These are phyloP conservation scores for Penicillium egyptiacum DNA, from an alignment of 495 filamentous ascomycete genomes.

Conservation along the genomic window DNA sequence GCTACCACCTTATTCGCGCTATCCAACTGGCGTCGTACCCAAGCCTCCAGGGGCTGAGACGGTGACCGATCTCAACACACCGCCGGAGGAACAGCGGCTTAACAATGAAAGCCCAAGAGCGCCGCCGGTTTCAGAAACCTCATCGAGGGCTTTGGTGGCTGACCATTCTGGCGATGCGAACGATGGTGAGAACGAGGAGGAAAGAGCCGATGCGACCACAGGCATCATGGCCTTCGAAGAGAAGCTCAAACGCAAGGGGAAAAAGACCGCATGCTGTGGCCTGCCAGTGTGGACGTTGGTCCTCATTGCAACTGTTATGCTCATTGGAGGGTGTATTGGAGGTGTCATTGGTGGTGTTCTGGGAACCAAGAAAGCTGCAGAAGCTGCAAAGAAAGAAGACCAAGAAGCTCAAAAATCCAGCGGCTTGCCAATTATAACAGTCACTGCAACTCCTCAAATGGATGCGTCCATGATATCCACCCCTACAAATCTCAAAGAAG, in stretches of 20 bases:
- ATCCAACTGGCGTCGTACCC: conserved; percentile 59
- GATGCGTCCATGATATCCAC: conserved; percentile 62
- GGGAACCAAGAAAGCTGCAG: conserved; percentile 42
- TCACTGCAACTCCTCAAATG: conserved; percentile 56
- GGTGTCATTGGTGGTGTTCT: conserved; percentile 62
- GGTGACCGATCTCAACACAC: conserved; percentile 24
- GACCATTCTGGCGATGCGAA: conserved; percentile 15
- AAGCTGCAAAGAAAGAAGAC: conserved; percentile 21
- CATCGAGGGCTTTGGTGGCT: conserved; percentile 37
- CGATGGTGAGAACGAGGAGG: conserved; percentile 11
- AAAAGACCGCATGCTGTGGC: conserved; percentile 60
- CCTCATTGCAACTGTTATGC: conserved; percentile 53
- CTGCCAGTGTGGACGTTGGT: conserved; percentile 69
- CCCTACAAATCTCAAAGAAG: conserved; percentile 55
- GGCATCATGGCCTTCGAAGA: conserved; percentile 52
- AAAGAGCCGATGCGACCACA: conserved; percentile 20
- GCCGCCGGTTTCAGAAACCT: conserved; percentile 47
- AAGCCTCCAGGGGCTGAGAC: conserved; percentile 34
- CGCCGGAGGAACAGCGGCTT: conserved; percentile 26
- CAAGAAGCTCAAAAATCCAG: conserved; percentile 13
- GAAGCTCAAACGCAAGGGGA: conserved; percentile 57
- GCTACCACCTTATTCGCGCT: conserved; percentile 83
- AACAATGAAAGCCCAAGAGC: conserved; percentile 22
- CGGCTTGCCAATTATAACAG: conserved; percentile 45
- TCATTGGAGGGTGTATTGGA: conserved; percentile 56